Conservation (phyloP, 2,329 filamentous ascomycete species). For the Diaporthe sp. region DNA sequence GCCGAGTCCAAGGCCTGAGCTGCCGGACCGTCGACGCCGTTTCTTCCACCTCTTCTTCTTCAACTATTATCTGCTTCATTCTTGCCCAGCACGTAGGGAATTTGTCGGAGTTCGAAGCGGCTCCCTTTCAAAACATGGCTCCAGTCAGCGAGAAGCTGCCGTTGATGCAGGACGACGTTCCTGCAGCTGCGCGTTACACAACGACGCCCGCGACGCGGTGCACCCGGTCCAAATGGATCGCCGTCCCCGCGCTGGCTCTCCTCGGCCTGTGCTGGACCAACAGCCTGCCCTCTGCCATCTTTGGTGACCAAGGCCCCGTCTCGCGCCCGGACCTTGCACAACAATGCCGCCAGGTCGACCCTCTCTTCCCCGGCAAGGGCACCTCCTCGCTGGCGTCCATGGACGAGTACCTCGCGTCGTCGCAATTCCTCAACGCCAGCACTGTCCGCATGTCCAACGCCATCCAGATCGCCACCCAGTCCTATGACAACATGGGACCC, state of each 20-base stretch:
- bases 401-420: conserved; percentile 50
- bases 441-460: conserved; percentile 56
- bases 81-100: not conserved
- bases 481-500: conserved; percentile 67
- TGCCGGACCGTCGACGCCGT: conserved; percentile 10
- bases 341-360: conserved; percentile 52
- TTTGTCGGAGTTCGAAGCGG: not conserved
- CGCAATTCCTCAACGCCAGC: conserved; percentile 51
- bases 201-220: not conserved
- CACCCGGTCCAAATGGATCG: conserved; percentile 31
- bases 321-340: not conserved
- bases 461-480: conserved; percentile 68
- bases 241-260: conserved; percentile 27
- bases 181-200: not conserved
- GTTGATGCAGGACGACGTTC: conserved; percentile 48
- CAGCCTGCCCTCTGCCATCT: conserved; percentile 12
- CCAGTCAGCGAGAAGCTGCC: conserved; percentile 50
- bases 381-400: conserved; percentile 48
- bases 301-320: conserved; percentile 8
- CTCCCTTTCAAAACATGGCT: conserved; percentile 39
- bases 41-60: not conserved
- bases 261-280: conserved; percentile 33
- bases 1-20: not conserved
- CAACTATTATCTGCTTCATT: not conserved
- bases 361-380: conserved; percentile 48